phyloP scores from a whole-genome alignment of 257 asterid species.

The Verbascum thapsus region DNA sequence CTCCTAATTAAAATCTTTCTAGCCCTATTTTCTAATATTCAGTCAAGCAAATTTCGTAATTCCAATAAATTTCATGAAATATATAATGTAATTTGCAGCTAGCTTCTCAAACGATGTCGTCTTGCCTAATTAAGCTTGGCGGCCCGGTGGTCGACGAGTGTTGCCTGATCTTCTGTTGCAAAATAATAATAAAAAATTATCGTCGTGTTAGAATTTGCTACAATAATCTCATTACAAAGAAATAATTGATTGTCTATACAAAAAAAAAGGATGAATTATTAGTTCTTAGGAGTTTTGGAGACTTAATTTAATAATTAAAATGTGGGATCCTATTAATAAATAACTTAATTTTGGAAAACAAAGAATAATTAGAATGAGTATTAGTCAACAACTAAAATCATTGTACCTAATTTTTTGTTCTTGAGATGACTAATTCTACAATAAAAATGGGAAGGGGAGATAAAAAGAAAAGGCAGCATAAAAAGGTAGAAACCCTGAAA shows the following conservation, averaged over 20 bases:
- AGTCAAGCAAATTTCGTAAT: too few relatives aligned
- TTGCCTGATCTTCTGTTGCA: constrained; percentile 68
- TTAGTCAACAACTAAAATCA: not conserved
- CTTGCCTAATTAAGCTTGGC: constrained; percentile 50
- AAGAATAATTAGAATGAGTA: not conserved
- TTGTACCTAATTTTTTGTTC: not conserved
- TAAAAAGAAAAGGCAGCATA: constrained; percentile 40
- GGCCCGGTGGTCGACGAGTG: constrained; percentile 67
- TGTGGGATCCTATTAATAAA: too few relatives aligned
- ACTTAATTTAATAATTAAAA: not conserved
- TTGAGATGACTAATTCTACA: constrained; percentile 15
- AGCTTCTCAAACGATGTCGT: constrained; percentile 6
- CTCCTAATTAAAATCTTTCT: too few relatives aligned
- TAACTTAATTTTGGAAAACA: not conserved
- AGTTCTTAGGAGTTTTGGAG: too few relatives aligned
- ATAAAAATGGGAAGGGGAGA: constrained; percentile 28
- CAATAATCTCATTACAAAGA: not conserved
- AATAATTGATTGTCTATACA: too few relatives aligned
- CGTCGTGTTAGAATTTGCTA: not conserved
- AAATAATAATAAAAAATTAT: not conserved
- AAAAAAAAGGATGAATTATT: too few relatives aligned
- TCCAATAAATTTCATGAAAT: constrained; percentile 34
- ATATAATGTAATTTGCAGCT: constrained; percentile 22
- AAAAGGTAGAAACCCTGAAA: constrained; percentile 43
- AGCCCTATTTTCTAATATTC: too few relatives aligned